phyloP scores from a whole-genome alignment of 306 rosid genomes.

The Malus orientalis region DNA sequence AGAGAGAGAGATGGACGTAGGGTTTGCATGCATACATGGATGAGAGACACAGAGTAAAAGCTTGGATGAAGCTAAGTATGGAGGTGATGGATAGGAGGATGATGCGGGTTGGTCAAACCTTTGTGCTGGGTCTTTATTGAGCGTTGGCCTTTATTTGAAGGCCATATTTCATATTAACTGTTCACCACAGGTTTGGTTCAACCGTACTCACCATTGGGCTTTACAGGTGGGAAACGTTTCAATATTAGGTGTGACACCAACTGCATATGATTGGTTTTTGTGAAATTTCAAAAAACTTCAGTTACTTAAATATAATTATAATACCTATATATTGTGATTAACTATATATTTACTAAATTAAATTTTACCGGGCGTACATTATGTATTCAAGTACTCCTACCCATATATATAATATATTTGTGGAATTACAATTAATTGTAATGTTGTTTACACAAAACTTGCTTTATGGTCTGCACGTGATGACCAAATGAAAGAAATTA shows the following conservation, averaged over 20 bases:
- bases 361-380: too few relatives aligned
- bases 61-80: not conserved
- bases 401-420: too few relatives aligned
- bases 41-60: not conserved
- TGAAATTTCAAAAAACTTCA: too few relatives aligned
- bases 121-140: not conserved
- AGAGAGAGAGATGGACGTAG: not conserved
- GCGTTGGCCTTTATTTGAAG: not conserved
- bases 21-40: not conserved
- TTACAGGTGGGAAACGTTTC: not conserved
- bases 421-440: too few relatives aligned
- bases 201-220: not conserved
- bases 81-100: constrained; percentile 11
- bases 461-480: too few relatives aligned
- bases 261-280: not conserved
- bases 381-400: too few relatives aligned
- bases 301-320: too few relatives aligned
- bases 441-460: too few relatives aligned
- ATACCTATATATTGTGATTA: too few relatives aligned
- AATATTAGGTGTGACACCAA: not conserved
- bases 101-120: constrained; percentile 6
- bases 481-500: too few relatives aligned
- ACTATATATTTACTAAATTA: too few relatives aligned
- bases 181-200: not conserved
- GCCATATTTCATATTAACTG: not conserved